A percentile compares a stretch with the other conserved stretches of the same genome.
Evolutionary conservation across 176 grass and related monocot species (phyloP).

Genomic region (Tillandsia leiboldiana): DNA sequence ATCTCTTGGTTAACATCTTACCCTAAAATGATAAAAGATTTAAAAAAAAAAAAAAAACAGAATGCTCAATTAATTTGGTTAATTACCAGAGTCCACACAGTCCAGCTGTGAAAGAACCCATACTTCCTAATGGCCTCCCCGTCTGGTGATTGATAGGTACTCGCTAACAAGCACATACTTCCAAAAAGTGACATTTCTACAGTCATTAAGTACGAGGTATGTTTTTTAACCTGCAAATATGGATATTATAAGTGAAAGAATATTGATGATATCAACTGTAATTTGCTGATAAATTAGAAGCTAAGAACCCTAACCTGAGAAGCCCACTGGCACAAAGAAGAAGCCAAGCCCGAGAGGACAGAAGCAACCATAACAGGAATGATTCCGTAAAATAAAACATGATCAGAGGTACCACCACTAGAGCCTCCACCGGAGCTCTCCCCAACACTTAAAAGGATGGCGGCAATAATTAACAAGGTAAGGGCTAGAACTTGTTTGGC

Average conservation of each 20-base stretch:
- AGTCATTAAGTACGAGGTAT: slow-evolving; percentile 97
- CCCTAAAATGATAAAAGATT: background rate
- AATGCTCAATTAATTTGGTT: background rate
- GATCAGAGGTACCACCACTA: slow-evolving; percentile 35
- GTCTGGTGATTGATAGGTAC: slow-evolving; percentile 76
- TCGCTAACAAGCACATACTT: slow-evolving; percentile 73
- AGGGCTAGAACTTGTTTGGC: slow-evolving; percentile 62
- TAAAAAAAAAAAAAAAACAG: background rate
- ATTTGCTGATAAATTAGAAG: slow-evolving; percentile 27
- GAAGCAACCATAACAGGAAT: slow-evolving; percentile 83
- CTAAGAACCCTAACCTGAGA: slow-evolving; percentile 50
- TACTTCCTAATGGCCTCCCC: slow-evolving; percentile 75
- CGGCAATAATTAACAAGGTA: slow-evolving; percentile 58
- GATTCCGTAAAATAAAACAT: slow-evolving; percentile 63
- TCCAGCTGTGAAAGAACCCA: slow-evolving; percentile 94
- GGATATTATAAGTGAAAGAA: background rate
- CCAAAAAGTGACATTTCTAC: slow-evolving; percentile 97
- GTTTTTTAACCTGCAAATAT: slow-evolving; percentile 79
- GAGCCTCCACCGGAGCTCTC: slow-evolving; percentile 58
- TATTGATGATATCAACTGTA: background rate
- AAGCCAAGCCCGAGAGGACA: slow-evolving; percentile 76
- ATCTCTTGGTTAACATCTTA: no score
- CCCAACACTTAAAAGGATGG: slow-evolving; percentile 75
- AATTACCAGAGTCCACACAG: slow-evolving; percentile 62
- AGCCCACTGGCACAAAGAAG: slow-evolving; percentile 90